Evolutionary conservation across 2,329 filamentous ascomycete genomes (phyloP).

Genomic region (Apiospora phragmitis): DNA sequence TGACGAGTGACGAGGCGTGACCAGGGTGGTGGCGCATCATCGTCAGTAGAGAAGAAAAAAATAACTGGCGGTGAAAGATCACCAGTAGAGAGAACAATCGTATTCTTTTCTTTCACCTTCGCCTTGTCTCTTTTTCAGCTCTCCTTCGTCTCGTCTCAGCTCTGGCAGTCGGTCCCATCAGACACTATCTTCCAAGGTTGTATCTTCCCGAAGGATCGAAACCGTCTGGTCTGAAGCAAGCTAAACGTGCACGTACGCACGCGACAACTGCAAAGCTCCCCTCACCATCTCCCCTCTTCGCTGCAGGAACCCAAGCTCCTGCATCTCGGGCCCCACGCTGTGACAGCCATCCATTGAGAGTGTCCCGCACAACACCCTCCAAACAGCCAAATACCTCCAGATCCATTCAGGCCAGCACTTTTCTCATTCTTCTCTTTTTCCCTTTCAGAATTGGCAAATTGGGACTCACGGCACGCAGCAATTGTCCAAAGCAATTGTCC

Average conservation of each 20-base stretch:
- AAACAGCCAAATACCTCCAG: neutral
- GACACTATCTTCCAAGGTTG: too few relatives aligned
- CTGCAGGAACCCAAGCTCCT: slow-evolving; percentile 5
- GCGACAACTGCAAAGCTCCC: neutral
- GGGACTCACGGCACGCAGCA: slow-evolving; percentile 7
- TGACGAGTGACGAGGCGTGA: neutral
- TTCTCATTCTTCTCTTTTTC: neutral
- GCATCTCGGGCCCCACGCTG: neutral
- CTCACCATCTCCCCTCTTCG: neutral
- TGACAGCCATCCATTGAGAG: neutral
- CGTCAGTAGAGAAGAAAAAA: neutral
- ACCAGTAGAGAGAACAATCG: neutral
- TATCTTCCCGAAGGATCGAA: neutral
- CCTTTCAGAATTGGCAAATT: neutral
- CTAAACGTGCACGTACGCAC: neutral
- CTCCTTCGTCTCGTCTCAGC: neutral
- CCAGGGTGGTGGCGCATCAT: neutral
- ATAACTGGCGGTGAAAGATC: neutral
- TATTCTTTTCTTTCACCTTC: neutral
- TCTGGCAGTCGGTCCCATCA: neutral
- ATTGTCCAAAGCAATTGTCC: slow-evolving; percentile 5
- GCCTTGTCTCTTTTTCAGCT: neutral
- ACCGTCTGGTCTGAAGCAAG: neutral
- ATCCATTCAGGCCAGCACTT: neutral
- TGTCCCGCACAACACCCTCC: neutral